Evolutionary conservation across 2,329 filamentous ascomycete genomes (phyloP), one percentile per base, ranked within the genome.

Genomic region (Colletotrichum camelliae): DNA sequence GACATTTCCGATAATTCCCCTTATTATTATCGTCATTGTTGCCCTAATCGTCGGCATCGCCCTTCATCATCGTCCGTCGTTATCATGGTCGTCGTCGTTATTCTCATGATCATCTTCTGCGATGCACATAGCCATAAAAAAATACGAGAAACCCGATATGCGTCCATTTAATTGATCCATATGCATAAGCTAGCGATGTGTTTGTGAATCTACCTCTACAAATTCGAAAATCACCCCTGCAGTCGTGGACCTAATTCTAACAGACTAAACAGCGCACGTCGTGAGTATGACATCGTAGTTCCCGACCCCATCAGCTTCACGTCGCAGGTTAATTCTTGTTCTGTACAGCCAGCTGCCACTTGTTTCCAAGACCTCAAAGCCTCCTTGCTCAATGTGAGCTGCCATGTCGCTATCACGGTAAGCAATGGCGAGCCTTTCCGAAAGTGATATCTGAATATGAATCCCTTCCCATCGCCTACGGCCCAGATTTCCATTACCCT

Each of bases 331-430:
- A 72, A 12, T 33, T 43, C 9, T 13, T 6, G 61, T 58, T 27
- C 4, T 24, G 9, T 4, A 9, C 2, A 48, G 33, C n/a, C 0
- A 35, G 61, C 43, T 29, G 69, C 61, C 48, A 72, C 69, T 6
- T n/a, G 5, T 72, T 72, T 43, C 61, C 48, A 72, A 35, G 61
- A 48, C 0, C 2, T 3, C n/a, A 67, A 15, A 27, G 8, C 35
- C 16, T 72, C 2, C 48, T 58, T 13, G 35, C 48, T 67, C 6
- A 72, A 48, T 15, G 2, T 2, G 24, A 67, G 31, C 61, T 48
- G 35, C 61, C 35, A 72, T n/a, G 27, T 67, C 15, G 69, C 48
- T 48, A 67, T 43, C 35, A 72, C 5, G 3, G 48, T 67, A 60
- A 72, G 24, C 3, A 12, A 21, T 3, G 69, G 33, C 48, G 48